A percentile compares a stretch with the other conserved stretches of the same genome.
phyloP scores from a whole-genome alignment of 1,139 yeast species.

The Blastobotrys indianensis region DNA sequence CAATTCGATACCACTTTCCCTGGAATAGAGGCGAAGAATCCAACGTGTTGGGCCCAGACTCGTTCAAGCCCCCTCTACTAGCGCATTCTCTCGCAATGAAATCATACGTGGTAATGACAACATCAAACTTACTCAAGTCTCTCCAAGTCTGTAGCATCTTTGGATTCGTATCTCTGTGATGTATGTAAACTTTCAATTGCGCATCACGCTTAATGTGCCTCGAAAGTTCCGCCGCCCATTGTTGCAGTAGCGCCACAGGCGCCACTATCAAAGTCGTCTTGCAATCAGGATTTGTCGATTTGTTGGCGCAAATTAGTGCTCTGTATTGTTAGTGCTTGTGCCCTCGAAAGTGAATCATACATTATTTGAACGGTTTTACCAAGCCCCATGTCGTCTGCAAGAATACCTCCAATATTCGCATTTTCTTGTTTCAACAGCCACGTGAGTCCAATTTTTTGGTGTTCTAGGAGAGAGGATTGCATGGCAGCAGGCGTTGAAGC shows the following conservation, averaged over 20 bases:
- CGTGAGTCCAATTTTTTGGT: conserved; percentile 77
- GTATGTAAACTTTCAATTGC: conserved; percentile 48
- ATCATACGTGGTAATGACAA: conserved; percentile 72
- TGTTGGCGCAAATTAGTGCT: conserved; percentile 55
- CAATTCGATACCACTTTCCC: conserved; percentile 55
- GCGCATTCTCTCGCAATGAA: conserved; percentile 49
- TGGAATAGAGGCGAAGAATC: conserved; percentile 58
- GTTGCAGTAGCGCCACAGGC: conserved; percentile 76
- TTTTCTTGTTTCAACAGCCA: conserved; percentile 73
- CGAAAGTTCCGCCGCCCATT: conserved; percentile 76
- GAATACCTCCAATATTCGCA: conserved; percentile 62
- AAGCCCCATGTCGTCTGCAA: conserved; percentile 93
- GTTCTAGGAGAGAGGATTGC: conserved; percentile 62
- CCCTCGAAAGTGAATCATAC: conserved; percentile 21
- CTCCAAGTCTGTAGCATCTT: conserved; percentile 37
- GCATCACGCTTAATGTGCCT: conserved; percentile 50
- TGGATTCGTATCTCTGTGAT: conserved; percentile 47
- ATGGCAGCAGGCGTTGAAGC: conserved; percentile 67
- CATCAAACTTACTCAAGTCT: conserved; percentile 55
- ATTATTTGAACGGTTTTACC: conserved; percentile 87
- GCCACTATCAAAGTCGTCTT: conserved; percentile 73
- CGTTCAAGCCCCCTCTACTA: conserved; percentile 13
- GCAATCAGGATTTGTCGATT: conserved; percentile 38
- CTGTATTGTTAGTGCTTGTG: conserved; percentile 12
- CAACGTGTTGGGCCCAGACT: conserved; percentile 10